Percentiles rank a stretch among this genome's conserved stretches.
These are phyloP conservation scores for Trichosphaerium sp. DNA, from an alignment of 78 protist genomes.

Conservation along the genomic window DNA sequence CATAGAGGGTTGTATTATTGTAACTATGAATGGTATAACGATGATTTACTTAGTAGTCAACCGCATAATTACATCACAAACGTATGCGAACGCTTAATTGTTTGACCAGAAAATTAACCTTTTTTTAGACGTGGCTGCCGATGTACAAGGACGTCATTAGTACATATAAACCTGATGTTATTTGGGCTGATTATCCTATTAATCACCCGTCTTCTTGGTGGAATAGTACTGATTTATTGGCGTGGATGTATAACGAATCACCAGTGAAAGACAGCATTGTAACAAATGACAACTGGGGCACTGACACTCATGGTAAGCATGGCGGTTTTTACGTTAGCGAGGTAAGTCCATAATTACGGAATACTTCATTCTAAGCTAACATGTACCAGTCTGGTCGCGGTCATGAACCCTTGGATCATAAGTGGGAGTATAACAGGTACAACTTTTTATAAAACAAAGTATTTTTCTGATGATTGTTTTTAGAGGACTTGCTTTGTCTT, in stretches of 20 bases:
- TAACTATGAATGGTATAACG: slow-evolving; percentile 3
- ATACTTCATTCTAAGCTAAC: no score
- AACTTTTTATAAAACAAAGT: no score
- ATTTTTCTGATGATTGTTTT: no score
- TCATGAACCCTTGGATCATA: slow-evolving; percentile 4
- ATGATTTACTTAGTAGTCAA: not conserved
- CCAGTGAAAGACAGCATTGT: slow-evolving; percentile 5
- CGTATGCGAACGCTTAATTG: no score
- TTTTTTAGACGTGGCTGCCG: slow-evolving; percentile 2
- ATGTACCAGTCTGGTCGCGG: no score
- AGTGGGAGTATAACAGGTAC: slow-evolving; percentile 47
- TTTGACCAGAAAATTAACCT: slow-evolving; percentile 1
- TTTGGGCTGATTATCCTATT: slow-evolving; percentile 31
- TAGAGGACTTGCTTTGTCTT: no score
- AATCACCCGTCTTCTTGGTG: not conserved
- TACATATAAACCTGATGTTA: not conserved
- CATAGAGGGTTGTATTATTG: slow-evolving; percentile 28
- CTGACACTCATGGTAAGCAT: not conserved
- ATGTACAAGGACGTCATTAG: slow-evolving; percentile 2
- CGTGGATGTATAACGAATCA: slow-evolving; percentile 19
- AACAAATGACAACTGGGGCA: slow-evolving; percentile 43
- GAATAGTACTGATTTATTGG: slow-evolving; percentile 9
- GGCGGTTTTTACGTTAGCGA: slow-evolving; percentile 52
- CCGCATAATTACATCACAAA: slow-evolving; percentile 16
- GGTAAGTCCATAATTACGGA: no score